Evolutionary conservation across 306 rosid species (phyloP), one percentile per base, ranked within the genome.

Genomic region (Cicer chorassanicum): DNA sequence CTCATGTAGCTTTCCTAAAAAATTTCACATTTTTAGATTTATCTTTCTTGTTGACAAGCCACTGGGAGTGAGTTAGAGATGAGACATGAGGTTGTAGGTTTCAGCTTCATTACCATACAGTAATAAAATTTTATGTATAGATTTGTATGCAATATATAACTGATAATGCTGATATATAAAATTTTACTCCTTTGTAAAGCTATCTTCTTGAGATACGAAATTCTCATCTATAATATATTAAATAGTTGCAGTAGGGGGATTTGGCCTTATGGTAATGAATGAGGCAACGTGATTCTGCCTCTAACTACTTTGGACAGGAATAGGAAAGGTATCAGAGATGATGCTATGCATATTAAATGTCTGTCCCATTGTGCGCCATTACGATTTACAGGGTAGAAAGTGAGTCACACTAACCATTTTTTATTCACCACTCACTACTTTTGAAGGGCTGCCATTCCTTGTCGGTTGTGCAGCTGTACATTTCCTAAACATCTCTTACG

Each of bases 311-410:
- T 42, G 62, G 57, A 36, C 75, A 67, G 50, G 67, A 53, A 50
- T 56, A 14, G 68, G 66, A 60, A 59, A 72, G 67, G 67, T 72
- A 55, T 51, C 34, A 41, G 13, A 53, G 50, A 14, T 51, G 71
- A 38, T 44, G 45, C 56, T 8, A 40, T 51, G 59, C 74, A 4
- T 65, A 42, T 42, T 18, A 42, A 15, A 65, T 65, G 15, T 41
- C 70, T 65, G 16, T 42, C 39, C 53, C 13, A 15, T 64, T 40
- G 69, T 14, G 19, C 1, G 24, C 6, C 56, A 61, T 61, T 56
- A 61, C 29, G 42, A 39, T 10, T 19, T 38, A 49, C 64, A 19
- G 73, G 73, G 39, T 13, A n/a, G 15, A 29, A 21, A 75, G 64
- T 50, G 65, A 64, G 64, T 48, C 56, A 16, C 56, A 14, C 38